phyloP scores from a whole-genome alignment of 2,329 filamentous ascomycete species.

The Didymosphaeria variabile region DNA sequence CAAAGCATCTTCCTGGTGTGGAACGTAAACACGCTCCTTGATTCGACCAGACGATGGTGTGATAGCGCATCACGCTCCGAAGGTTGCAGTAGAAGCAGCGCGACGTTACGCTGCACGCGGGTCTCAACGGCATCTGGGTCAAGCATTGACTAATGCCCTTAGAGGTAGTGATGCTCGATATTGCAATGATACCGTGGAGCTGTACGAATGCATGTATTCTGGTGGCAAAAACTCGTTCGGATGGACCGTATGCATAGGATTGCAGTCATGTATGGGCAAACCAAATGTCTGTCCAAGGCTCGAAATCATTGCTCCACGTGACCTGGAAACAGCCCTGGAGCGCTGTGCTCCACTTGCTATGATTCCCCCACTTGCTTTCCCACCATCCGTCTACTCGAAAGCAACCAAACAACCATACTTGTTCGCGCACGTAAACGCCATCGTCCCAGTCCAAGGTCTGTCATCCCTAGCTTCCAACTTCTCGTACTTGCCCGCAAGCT shows the following conservation, averaged over 20 bases:
- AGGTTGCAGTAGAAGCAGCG: neutral
- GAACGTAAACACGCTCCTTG: neutral
- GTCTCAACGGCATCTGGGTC: neutral
- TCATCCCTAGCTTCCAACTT: constrained; percentile 19
- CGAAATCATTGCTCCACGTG: too few species aligned
- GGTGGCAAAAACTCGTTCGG: neutral
- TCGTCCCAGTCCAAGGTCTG: constrained; percentile 17
- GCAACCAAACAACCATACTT: constrained; percentile 25
- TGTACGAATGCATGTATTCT: neutral
- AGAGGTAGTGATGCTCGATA: neutral
- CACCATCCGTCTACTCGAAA: neutral
- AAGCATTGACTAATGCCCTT: neutral
- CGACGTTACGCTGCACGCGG: constrained; percentile 6
- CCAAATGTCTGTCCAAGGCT: too few species aligned
- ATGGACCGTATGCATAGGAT: neutral
- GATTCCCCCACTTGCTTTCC: neutral
- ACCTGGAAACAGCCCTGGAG: neutral
- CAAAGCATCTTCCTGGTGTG: neutral
- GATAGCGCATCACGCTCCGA: constrained; percentile 1
- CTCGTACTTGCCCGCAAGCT: constrained; percentile 18
- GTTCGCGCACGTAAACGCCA: constrained; percentile 22
- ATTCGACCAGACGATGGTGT: constrained; percentile 4
- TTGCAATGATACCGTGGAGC: neutral
- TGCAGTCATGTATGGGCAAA: neutral
- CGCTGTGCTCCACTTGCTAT: neutral